phyloP scores from a whole-genome alignment of 768 basidiomycete genomes.

The Naganishia vishniacii region DNA sequence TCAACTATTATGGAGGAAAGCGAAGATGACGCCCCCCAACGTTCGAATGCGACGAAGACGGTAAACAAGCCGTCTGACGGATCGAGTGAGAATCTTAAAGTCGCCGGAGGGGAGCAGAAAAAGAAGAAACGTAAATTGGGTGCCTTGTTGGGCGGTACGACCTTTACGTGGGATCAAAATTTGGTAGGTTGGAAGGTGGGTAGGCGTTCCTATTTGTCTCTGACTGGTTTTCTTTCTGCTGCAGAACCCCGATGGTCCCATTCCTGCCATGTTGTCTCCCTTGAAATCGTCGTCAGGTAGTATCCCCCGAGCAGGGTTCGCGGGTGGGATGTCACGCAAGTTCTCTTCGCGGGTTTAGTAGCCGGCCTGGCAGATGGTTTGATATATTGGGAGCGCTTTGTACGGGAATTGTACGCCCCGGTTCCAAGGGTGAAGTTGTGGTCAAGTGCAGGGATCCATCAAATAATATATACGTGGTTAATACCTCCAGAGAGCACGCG shows the following conservation, averaged over 20 bases:
- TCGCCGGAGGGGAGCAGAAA: conserved; percentile 6
- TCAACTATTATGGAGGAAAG: conserved; percentile 12
- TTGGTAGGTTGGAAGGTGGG: background rate
- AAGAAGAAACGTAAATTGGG: conserved; percentile 20
- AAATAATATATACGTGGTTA: no score
- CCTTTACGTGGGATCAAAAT: conserved; percentile 16
- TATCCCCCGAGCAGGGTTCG: conserved; percentile 14
- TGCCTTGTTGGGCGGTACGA: conserved; percentile 8
- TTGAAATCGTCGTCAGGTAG: conserved; percentile 16
- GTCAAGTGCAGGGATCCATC: no score
- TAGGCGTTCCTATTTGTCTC: no score
- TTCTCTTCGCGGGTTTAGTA: conserved; percentile 1
- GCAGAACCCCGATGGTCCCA: conserved; percentile 14
- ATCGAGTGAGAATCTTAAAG: background rate
- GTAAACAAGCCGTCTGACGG: background rate
- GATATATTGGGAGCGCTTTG: no score
- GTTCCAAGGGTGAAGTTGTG: no score
- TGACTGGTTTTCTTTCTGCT: background rate
- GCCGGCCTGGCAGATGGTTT: background rate
- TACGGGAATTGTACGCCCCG: no score
- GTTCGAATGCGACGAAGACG: background rate
- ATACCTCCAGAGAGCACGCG: no score
- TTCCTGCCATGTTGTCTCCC: conserved; percentile 7
- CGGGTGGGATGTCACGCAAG: conserved; percentile 2
- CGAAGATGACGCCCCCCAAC: background rate